Percentiles rank a stretch among this genome's conserved stretches.
phyloP scores from a whole-genome alignment of 139 green algal genomes.

The Marvania coccoides region DNA sequence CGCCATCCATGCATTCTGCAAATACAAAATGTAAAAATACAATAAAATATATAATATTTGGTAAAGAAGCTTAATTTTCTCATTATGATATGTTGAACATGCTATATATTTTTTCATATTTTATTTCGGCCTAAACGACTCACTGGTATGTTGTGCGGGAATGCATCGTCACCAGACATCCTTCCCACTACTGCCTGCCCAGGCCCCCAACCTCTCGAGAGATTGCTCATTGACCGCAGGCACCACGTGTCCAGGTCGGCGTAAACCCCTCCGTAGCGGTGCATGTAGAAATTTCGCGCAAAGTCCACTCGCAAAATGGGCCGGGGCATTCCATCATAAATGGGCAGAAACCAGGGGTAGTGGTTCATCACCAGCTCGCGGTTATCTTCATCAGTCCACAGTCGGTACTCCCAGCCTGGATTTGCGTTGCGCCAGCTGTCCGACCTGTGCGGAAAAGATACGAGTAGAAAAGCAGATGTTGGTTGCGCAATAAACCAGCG shows the following conservation, averaged over 20 bases:
- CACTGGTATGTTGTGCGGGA: slow-evolving; percentile 22
- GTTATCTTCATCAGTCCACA: slow-evolving; percentile 31
- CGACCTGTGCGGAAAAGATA: background rate
- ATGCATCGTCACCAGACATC: slow-evolving; percentile 13
- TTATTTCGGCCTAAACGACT: too few relatives aligned
- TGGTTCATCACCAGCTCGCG: slow-evolving; percentile 11
- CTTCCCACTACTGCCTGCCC: slow-evolving; percentile 1
- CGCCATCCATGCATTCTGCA: too few relatives aligned
- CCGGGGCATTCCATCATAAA: slow-evolving; percentile 16
- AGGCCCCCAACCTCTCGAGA: background rate
- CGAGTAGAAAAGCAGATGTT: too few relatives aligned
- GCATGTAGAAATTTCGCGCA: slow-evolving; percentile 21
- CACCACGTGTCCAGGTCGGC: slow-evolving; percentile 28
- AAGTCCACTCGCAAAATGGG: slow-evolving; percentile 8
- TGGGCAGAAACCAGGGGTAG: slow-evolving; percentile 23
- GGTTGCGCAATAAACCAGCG: too few relatives aligned
- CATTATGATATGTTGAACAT: too few relatives aligned
- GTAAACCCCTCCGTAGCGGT: slow-evolving; percentile 20
- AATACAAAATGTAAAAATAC: background rate
- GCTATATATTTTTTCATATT: background rate
- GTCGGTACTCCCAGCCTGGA: slow-evolving; percentile 24
- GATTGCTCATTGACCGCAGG: slow-evolving; percentile 2
- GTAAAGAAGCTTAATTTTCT: too few relatives aligned
- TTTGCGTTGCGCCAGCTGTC: slow-evolving; percentile 9
- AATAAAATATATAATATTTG: background rate